phyloP scores from a whole-genome alignment of 164 flowering plant genomes.

The Stephania yunnanensis region DNA sequence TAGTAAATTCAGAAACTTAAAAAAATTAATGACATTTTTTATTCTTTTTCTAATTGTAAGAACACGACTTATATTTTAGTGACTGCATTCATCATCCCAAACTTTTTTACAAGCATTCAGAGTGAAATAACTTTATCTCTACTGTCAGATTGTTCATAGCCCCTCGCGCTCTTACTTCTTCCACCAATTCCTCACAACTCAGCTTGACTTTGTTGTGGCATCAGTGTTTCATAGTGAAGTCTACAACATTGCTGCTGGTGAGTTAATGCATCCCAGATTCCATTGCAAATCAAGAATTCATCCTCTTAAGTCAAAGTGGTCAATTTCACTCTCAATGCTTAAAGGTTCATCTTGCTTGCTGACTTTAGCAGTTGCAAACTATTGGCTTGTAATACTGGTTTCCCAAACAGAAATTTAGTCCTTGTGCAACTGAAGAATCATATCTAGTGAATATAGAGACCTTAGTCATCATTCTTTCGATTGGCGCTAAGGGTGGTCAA shows the following conservation, averaged over 20 bases:
- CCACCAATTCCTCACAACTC: constrained; percentile 77
- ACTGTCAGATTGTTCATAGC: constrained; percentile 71
- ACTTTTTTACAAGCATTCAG: constrained; percentile 46
- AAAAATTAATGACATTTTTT: not conserved
- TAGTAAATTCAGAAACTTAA: not conserved
- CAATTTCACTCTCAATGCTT: constrained; percentile 67
- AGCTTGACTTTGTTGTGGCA: constrained; percentile 65
- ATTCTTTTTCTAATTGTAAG: not conserved
- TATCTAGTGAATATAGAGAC: too few relatives aligned
- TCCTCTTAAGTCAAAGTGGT: constrained; percentile 65
- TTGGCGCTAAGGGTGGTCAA: too few relatives aligned
- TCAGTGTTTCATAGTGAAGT: constrained; percentile 68
- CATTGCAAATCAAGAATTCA: constrained; percentile 88
- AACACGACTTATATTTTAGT: not conserved
- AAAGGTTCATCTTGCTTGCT: constrained; percentile 53
- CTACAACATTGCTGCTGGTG: constrained; percentile 71
- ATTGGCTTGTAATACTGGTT: too few relatives aligned
- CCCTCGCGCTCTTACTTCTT: constrained; percentile 65
- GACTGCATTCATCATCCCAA: constrained; percentile 11
- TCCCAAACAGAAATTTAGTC: too few relatives aligned
- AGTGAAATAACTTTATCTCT: constrained; percentile 72
- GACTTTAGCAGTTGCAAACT: not conserved
- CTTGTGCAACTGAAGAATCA: too few relatives aligned
- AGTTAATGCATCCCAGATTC: constrained; percentile 83
- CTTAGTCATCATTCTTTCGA: too few relatives aligned